These are phyloP conservation scores for Nyctanthes arbortristis DNA, from an alignment of 257 asterid genomes.

Conservation along the genomic window DNA sequence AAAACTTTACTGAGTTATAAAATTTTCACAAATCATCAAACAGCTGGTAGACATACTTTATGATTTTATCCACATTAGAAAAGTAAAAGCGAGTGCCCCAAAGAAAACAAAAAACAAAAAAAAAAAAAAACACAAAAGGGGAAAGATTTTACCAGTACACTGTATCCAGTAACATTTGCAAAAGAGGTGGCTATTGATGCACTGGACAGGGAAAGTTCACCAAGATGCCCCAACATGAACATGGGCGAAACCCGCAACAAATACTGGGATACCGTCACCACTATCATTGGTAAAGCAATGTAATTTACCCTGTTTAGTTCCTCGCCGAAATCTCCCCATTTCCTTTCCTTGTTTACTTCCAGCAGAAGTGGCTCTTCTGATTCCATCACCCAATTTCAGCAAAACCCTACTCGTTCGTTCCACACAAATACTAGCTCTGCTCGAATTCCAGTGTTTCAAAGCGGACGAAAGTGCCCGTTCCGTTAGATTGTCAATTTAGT, in stretches of 20 bases:
- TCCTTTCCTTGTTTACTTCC: conserved; percentile 4
- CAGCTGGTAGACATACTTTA: not conserved
- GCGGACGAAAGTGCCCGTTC: no score
- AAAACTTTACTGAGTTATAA: no score
- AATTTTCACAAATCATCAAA: not conserved
- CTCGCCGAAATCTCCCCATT: conserved; percentile 21
- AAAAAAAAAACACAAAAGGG: not conserved
- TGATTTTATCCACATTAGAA: not conserved
- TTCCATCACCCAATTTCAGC: conserved; percentile 35
- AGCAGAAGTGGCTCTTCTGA: conserved; percentile 33
- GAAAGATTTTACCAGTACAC: conserved; percentile 50
- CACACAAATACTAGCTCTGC: no score
- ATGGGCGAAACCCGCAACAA: conserved; percentile 45
- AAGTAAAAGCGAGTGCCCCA: no score
- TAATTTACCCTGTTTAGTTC: conserved; percentile 41
- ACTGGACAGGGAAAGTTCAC: conserved; percentile 50
- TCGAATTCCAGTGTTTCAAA: no score
- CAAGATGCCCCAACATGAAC: conserved; percentile 60
- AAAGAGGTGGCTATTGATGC: conserved; percentile 66
- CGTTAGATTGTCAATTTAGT: no score
- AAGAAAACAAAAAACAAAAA: no score
- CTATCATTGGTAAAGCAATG: conserved; percentile 55
- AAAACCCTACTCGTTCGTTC: no score
- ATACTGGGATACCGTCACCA: conserved; percentile 44
- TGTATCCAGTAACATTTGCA: conserved; percentile 57